These are phyloP conservation scores for Phaffomyces antillensis DNA, from an alignment of 805 yeast species.

Conservation along the genomic window DNA sequence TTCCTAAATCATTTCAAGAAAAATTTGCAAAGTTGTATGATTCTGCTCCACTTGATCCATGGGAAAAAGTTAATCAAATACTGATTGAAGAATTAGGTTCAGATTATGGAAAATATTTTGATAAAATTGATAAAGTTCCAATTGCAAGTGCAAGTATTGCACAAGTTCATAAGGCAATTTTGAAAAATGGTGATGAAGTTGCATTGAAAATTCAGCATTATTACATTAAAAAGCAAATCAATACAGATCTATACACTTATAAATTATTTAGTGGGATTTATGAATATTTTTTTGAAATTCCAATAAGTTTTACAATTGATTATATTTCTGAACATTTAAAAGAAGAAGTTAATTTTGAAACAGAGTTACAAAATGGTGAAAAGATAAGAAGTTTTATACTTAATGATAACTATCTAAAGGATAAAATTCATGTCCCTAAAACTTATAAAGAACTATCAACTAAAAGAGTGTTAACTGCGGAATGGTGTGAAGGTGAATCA, in stretches of 20 bases:
- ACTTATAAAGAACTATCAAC: conserved; percentile 40
- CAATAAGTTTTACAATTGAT: conserved; percentile 46
- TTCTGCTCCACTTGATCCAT: conserved; percentile 54
- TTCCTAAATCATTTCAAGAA: conserved; percentile 58
- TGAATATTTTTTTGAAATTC: conserved; percentile 55
- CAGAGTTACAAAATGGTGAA: conserved; percentile 49
- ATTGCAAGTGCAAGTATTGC: conserved; percentile 74
- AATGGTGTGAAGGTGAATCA: conserved; percentile 72
- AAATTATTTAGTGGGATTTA: conserved; percentile 43
- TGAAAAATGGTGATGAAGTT: conserved; percentile 43
- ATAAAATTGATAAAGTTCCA: conserved; percentile 45
- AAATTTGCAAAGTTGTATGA: conserved; percentile 57
- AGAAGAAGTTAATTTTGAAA: conserved; percentile 55
- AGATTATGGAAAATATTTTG: conserved; percentile 35
- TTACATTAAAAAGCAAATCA: conserved; percentile 52
- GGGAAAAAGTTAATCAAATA: conserved; percentile 38
- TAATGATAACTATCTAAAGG: conserved; percentile 33
- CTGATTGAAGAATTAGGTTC: conserved; percentile 36
- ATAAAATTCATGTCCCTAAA: conserved; percentile 48
- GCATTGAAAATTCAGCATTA: conserved; percentile 65
- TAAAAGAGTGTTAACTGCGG: conserved; percentile 49
- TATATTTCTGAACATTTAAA: conserved; percentile 51
- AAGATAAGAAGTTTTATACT: conserved; percentile 31
- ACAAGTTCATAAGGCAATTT: conserved; percentile 53
- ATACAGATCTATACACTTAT: conserved; percentile 56